Evolutionary conservation across 2,329 filamentous ascomycete genomes (phyloP).

Genomic region (Venturia aucupariae): DNA sequence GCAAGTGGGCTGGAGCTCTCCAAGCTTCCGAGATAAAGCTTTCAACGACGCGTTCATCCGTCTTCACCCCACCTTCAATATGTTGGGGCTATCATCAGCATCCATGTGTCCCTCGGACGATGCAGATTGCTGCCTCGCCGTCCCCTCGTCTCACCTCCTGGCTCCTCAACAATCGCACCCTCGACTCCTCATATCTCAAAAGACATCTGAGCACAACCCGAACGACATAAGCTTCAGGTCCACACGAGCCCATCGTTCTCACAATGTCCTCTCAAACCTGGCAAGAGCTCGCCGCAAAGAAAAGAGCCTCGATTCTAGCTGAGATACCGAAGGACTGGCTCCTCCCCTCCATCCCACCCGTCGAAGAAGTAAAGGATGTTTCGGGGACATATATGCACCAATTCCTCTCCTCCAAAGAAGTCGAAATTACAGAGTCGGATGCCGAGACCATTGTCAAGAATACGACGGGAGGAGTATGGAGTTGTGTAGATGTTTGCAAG

Average conservation of each 20-base stretch:
- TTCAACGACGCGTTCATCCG: constrained; percentile 5
- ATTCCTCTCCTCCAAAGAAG: constrained; percentile 43
- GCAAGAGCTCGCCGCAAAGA: constrained; percentile 41
- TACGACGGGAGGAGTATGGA: constrained; percentile 47
- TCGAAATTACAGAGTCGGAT: constrained; percentile 53
- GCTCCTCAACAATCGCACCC: neutral
- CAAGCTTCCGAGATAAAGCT: constrained; percentile 8
- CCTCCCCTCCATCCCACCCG: constrained; percentile 38
- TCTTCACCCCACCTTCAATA: neutral
- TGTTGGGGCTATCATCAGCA: neutral
- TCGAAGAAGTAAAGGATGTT: constrained; percentile 46
- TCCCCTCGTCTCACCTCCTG: neutral
- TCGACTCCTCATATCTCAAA: no score
- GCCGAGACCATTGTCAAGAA: constrained; percentile 47
- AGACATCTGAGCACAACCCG: neutral
- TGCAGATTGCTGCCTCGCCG: neutral
- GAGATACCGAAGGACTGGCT: constrained; percentile 51
- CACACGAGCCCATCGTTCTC: neutral
- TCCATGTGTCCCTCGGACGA: neutral
- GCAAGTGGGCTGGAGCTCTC: neutral
- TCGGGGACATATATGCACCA: constrained; percentile 48
- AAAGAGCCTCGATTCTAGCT: constrained; percentile 44
- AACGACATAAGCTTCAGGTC: neutral
- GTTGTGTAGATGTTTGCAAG: constrained; percentile 44
- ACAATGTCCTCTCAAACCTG: constrained; percentile 26